Evolutionary conservation across 768 basidiomycete species (phyloP), one percentile per base, ranked within the genome.

Genomic region (Kondoa malvinella): DNA sequence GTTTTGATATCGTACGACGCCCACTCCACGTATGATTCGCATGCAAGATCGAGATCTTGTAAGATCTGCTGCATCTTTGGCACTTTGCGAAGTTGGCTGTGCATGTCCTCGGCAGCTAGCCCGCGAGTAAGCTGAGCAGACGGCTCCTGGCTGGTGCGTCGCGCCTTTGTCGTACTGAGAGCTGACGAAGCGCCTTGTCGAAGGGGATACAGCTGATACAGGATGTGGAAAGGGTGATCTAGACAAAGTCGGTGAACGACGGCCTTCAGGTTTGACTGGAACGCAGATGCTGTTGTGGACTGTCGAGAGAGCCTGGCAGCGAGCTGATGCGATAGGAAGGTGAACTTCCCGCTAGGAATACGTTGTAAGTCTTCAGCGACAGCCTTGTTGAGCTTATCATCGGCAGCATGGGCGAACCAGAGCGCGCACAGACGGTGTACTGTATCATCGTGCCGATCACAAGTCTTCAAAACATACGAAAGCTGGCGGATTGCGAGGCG

Each of bases 161-260:
- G 17, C 62, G 62, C 16, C 32, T 63, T 63, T 21, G 17, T 30
- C 80, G 79, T 66, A 31, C 8, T 78, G 81, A 69, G 25, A 32
- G 14, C 33, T 1, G 62, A 21, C 8, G 34, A 29, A 4, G 58
- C 40, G 1, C 72, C 71, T 1, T 76, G 70, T 1, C 76, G 74
- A 12, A 94, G 78, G 66, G 88, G 88, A 76, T 86, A 88, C 1
- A 97, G 83, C 72, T 92, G 90, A 77, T 92, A 94, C 4, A 95
- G 78, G 71, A 84, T 87, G 75, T 99, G 95, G 78, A 89, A 97
- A 0, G 94, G 92, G 74, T 99, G 95, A 65, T 96, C 89, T 67
- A 77, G 77, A 73, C 88, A 88, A 82, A 99, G 70, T 0, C 77
- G 87, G 27, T 84, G 82, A 2, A 87, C 67, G 27, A 97, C 80